These are phyloP conservation scores for Ambrosia hybrid DNA, from an alignment of 140 eudicot species.

Conservation along the genomic window DNA sequence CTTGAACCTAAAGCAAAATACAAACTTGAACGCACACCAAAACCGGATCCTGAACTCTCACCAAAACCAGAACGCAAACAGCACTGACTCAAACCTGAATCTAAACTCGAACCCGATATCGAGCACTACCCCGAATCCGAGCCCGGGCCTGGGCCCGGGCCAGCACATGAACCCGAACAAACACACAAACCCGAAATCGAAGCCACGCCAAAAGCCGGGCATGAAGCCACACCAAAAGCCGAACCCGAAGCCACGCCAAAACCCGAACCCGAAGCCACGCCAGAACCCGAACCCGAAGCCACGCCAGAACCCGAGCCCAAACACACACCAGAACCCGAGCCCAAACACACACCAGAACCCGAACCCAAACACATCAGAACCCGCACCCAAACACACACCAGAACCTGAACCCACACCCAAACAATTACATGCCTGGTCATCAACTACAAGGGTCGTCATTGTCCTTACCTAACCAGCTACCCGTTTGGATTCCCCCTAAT, in stretches of 20 bases:
- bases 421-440: not conserved
- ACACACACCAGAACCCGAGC: not conserved
- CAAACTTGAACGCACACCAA: not conserved
- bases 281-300: not conserved
- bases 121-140: not conserved
- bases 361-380: not conserved
- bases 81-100: not conserved
- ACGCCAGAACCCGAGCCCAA: not conserved
- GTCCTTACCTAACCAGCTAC: not conserved
- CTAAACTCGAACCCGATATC: not conserved
- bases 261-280: not conserved
- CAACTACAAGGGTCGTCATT: constrained; percentile 1
- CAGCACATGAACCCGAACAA: not conserved
- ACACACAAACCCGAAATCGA: not conserved
- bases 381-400: not conserved
- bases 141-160: not conserved
- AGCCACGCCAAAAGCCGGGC: not conserved
- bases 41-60: not conserved
- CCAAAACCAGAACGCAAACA: not conserved
- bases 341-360: not conserved
- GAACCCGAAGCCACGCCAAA: not conserved
- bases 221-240: not conserved
- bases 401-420: not conserved
- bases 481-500: not conserved
- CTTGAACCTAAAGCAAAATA: not conserved